Percentiles rank a stretch among this genome's conserved stretches.
Conservation (phyloP, 352 stramenopile genomes). For the Globisporangium parvum region DNA sequence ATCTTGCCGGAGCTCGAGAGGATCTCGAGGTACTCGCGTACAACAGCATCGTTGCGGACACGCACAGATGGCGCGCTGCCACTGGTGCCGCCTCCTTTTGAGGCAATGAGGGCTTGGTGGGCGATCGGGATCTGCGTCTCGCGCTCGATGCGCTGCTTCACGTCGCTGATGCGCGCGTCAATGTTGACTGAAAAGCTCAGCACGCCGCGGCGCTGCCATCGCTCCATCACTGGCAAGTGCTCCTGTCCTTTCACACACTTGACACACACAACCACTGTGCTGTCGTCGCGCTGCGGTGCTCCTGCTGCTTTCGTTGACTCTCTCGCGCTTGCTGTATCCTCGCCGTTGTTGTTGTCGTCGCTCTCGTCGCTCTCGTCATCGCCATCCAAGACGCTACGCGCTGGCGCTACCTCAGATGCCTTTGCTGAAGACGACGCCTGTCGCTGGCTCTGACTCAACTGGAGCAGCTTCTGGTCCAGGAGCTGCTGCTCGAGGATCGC, state of each 20-base stretch:
- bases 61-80: background rate
- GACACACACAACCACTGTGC: conserved; percentile 10
- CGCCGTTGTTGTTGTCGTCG: background rate
- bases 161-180: background rate
- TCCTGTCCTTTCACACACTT: conserved; percentile 14
- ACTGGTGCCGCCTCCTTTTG: background rate
- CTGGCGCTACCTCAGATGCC: conserved; percentile 10
- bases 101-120: conserved; percentile 13
- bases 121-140: conserved; percentile 9
- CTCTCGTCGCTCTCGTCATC: conserved; percentile 2
- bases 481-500: conserved; percentile 60
- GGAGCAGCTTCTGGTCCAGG: conserved; percentile 45
- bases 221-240: conserved; percentile 1
- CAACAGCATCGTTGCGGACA: conserved; percentile 2
- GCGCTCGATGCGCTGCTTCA: conserved; percentile 15
- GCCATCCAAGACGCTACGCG: background rate
- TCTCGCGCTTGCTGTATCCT: background rate
- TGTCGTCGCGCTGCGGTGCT: background rate
- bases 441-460: conserved; percentile 10
- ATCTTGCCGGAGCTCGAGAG: conserved; percentile 1
- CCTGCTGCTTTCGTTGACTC: too few relatives aligned
- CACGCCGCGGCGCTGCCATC: conserved; percentile 1
- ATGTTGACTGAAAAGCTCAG: conserved; percentile 4
- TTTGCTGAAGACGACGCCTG: too few relatives aligned
- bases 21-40: conserved; percentile 11